These are phyloP conservation scores for Cercis canadensis DNA, from an alignment of 306 rosid species.

Conservation along the genomic window DNA sequence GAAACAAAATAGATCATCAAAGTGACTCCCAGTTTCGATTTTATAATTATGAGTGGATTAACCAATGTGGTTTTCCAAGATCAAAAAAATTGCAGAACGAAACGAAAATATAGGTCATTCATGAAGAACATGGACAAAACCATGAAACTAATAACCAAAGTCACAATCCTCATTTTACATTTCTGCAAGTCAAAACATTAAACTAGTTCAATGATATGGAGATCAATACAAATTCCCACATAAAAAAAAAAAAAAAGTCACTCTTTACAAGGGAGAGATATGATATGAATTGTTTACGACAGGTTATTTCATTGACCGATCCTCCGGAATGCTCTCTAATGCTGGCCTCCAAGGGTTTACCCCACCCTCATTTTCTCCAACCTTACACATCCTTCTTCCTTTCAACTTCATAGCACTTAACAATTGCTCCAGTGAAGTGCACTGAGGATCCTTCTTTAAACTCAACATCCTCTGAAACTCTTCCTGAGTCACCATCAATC, in stretches of 20 bases:
- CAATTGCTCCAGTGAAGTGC: constrained; percentile 60
- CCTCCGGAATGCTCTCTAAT: constrained; percentile 75
- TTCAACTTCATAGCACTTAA: constrained; percentile 55
- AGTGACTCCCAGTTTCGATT: not conserved
- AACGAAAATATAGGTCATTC: not conserved
- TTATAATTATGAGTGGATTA: not conserved
- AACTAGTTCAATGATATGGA: constrained; percentile 38
- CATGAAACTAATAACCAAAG: not conserved
- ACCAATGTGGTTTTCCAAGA: not conserved
- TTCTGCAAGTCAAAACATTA: constrained; percentile 29
- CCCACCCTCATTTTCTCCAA: constrained; percentile 29
- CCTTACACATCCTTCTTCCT: constrained; percentile 52
- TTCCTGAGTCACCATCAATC: constrained; percentile 69
- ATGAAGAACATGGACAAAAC: not conserved
- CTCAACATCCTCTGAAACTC: constrained; percentile 70
- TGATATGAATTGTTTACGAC: not conserved
- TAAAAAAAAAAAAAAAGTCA: not conserved
- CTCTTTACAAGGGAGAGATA: constrained; percentile 28
- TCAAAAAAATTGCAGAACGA: not conserved
- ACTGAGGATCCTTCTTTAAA: constrained; percentile 32
- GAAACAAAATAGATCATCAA: not conserved
- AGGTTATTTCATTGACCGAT: constrained; percentile 25
- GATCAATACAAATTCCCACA: constrained; percentile 35
- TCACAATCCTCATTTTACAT: not conserved
- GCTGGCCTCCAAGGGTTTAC: constrained; percentile 58